Percentiles rank a stretch among this genome's conserved stretches.
Evolutionary conservation across 2,329 filamentous ascomycete genomes (phyloP).

Genomic region (Nakataea oryzae): DNA sequence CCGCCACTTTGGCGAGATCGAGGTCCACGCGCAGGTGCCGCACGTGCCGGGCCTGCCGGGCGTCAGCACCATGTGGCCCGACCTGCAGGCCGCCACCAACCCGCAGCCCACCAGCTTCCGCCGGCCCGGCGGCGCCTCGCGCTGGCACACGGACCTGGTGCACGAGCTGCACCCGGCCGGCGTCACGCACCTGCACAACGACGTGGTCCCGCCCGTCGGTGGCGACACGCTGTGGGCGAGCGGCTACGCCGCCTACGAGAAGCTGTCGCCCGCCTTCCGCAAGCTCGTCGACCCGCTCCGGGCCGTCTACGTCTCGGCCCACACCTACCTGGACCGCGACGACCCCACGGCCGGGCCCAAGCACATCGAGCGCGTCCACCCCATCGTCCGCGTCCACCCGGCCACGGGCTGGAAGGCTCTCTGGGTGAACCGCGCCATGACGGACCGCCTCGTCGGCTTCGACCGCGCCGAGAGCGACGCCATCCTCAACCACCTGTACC

Average conservation of each 20-base stretch:
- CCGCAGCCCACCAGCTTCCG: constrained; percentile 46
- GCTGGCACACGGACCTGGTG: constrained; percentile 63
- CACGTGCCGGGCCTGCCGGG: constrained; percentile 58
- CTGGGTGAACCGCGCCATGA: constrained; percentile 63
- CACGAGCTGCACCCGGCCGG: constrained; percentile 62
- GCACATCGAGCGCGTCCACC: constrained; percentile 56
- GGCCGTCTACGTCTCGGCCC: constrained; percentile 56
- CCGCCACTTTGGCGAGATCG: constrained; percentile 53
- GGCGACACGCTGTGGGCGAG: constrained; percentile 66
- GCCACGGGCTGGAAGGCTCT: constrained; percentile 63
- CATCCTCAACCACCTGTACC: constrained; percentile 55
- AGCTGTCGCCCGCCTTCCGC: constrained; percentile 59
- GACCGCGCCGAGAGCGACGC: constrained; percentile 60
- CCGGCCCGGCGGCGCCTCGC: constrained; percentile 54
- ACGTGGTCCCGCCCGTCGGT: constrained; percentile 52
- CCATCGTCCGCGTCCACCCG: constrained; percentile 59
- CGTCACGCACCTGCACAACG: constrained; percentile 60
- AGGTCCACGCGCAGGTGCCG: constrained; percentile 60
- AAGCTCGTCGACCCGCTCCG: constrained; percentile 57
- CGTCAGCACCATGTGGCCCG: constrained; percentile 61
- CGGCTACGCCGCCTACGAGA: constrained; percentile 63
- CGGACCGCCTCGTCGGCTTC: constrained; percentile 55
- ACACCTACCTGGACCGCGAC: constrained; percentile 56
- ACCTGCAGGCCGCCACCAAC: constrained; percentile 49
- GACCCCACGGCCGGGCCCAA: constrained; percentile 51